Conservation (phyloP, 768 basidiomycete species). For the Termitomyces sp. region DNA sequence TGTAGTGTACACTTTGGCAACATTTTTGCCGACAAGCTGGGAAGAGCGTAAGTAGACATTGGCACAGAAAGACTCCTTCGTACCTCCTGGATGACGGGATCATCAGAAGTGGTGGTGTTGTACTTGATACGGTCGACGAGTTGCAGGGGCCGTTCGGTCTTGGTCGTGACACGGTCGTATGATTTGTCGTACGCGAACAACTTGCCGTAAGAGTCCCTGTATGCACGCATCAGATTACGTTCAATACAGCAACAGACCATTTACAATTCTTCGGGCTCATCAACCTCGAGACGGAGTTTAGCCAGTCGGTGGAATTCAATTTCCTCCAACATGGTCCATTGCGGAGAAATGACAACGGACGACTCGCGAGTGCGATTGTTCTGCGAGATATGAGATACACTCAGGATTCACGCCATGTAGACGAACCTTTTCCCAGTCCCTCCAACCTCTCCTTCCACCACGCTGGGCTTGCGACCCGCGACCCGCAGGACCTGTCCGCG, state of each 20-base stretch:
- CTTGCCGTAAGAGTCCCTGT: conserved; percentile 81
- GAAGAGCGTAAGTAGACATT: conserved; percentile 4
- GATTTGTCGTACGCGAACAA: conserved; percentile 90
- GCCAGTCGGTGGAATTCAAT: conserved; percentile 90
- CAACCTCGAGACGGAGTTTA: conserved; percentile 91
- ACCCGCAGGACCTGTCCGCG: conserved; percentile 38
- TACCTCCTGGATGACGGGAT: conserved; percentile 92
- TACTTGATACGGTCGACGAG: conserved; percentile 93
- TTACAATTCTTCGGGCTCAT: conserved; percentile 87
- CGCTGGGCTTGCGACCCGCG: conserved; percentile 40
- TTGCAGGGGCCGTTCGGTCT: conserved; percentile 86
- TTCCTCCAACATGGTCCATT: conserved; percentile 96
- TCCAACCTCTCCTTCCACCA: conserved; percentile 73
- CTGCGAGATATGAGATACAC: conserved; percentile 29
- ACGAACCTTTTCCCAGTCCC: conserved; percentile 90
- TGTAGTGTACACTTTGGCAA: conserved; percentile 88
- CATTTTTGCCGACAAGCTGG: conserved; percentile 74
- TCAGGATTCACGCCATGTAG: neutral
- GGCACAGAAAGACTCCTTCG: conserved; percentile 9
- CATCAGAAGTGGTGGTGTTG: conserved; percentile 96
- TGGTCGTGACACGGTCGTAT: conserved; percentile 94
- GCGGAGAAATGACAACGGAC: conserved; percentile 86
- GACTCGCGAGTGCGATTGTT: conserved; percentile 85
- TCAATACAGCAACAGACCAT: conserved; percentile 20
- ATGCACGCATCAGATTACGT: conserved; percentile 6